Conservation (phyloP, 2,329 filamentous ascomycete genomes). For the Albophoma yamanashiensis region DNA sequence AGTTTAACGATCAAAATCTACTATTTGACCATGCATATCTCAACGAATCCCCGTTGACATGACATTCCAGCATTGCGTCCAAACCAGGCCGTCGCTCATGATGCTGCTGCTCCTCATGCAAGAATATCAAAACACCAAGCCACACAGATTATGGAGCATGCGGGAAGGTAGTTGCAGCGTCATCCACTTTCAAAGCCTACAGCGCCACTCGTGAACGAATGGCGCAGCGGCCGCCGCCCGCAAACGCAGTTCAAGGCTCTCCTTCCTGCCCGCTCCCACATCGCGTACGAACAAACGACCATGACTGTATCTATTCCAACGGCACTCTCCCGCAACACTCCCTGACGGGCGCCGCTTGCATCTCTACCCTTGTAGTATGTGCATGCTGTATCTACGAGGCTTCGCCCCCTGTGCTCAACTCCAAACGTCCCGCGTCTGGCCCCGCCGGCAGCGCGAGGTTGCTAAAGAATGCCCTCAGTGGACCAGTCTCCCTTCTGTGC, state of each 20-base stretch:
- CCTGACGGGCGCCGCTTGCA: not conserved
- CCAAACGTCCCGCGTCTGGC: not conserved
- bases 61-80: not conserved
- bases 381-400: not conserved
- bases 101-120: not conserved
- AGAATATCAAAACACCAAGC: not conserved
- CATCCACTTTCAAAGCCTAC: not conserved
- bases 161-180: not conserved
- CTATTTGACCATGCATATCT: not conserved
- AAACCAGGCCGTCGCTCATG: not conserved
- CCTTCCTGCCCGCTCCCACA: not conserved
- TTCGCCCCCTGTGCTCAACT: not conserved
- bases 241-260: not conserved
- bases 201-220: not conserved
- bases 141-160: not conserved
- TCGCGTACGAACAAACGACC: not conserved
- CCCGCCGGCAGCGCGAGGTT: not conserved
- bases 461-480: constrained; percentile 31
- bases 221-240: not conserved
- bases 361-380: not conserved
- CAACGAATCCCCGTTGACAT: not conserved
- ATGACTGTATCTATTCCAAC: not conserved
- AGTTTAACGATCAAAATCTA: not conserved
- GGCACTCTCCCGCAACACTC: not conserved
- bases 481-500: constrained; percentile 44